These are phyloP conservation scores for Hirsutella rhossiliensis DNA, from an alignment of 2,329 filamentous ascomycete species.

Conservation along the genomic window DNA sequence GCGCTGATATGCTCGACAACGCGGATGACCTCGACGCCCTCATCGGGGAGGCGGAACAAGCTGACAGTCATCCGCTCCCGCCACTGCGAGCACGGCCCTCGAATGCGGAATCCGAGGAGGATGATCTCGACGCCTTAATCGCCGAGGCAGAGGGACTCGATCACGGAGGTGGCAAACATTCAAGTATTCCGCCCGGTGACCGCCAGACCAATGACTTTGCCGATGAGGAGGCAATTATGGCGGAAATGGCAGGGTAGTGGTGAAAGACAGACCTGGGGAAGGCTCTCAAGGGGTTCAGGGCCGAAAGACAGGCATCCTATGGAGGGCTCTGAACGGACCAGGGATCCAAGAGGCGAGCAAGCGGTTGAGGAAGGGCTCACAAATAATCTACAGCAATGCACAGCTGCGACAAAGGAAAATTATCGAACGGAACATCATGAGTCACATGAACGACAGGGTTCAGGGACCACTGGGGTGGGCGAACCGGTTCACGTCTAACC, in stretches of 20 bases:
- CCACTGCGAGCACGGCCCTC: neutral
- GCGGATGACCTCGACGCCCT: slow-evolving; percentile 41
- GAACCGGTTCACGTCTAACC: no score
- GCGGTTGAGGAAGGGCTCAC: no score
- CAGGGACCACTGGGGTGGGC: no score
- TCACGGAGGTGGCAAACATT: slow-evolving; percentile 1
- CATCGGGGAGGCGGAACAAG: slow-evolving; percentile 34
- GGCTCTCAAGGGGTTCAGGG: neutral
- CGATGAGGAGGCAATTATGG: slow-evolving; percentile 58
- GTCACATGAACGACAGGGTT: no score
- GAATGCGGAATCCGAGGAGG: slow-evolving; percentile 13
- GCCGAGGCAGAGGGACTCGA: slow-evolving; percentile 29
- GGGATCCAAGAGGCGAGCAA: no score
- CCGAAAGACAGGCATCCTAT: no score
- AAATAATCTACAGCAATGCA: no score
- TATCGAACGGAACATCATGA: no score
- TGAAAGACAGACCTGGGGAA: slow-evolving; percentile 8
- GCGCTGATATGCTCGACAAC: slow-evolving; percentile 24
- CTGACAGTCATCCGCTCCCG: slow-evolving; percentile 1
- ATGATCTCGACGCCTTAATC: slow-evolving; percentile 40
- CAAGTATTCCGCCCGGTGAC: slow-evolving; percentile 8
- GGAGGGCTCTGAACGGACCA: no score
- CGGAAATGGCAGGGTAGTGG: slow-evolving; percentile 46
- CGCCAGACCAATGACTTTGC: slow-evolving; percentile 26
- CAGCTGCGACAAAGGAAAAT: no score